Base-by-base conservation (phyloP, 225 moss, liverwort and hornwort species). In the Physcomitrium patens region DNA sequence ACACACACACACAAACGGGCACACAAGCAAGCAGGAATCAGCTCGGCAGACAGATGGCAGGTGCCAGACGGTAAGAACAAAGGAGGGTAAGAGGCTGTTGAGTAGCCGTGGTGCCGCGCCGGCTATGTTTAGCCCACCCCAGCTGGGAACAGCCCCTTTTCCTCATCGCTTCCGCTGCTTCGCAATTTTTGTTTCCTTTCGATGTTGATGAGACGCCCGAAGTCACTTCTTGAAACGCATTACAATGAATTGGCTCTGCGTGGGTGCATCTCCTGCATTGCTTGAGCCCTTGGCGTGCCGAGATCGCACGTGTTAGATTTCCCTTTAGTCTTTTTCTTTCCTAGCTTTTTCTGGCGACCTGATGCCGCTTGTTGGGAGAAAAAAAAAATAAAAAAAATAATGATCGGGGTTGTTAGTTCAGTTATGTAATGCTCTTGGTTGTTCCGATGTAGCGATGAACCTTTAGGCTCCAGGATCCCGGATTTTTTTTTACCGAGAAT, bases 21-120 rank as follows among this genome's bases (percentile, higher is more conserved):
- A 7, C 31, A 31, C 31, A 31, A 37, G 31, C 31, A 37, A 37
- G 31, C 31, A 37, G 5, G 31, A 37, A 24, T 12, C 41, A 72
- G 42, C 41, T 8, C 19, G 10, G 60, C 23, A 0, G 50, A 65
- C 75, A 82, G 75, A 66, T 78, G 82, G 71, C 75, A 82, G 81
- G 43, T 19, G 51, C 17, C 17, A 18, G 6, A 53, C 68, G 49
- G 16, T 63, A 59, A 23, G 23, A 18, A 63, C 5, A 55, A 54
- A 37, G 0, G 22, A 37, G 0, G 22, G 78, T 46, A 37, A n/a
- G 9, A 65, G 26, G 24, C 76, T 79, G 14, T 3, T 1, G 27
- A 3, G 54, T 49, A 74, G 69, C n/a, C 11, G 44, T 4, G 12
- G 43, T 14, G 37, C 3, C 3, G 69, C n/a, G 54, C 0, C 26